A percentile compares a stretch with the other conserved stretches of the same genome.
Conservation (phyloP, 2,329 filamentous ascomycete species). For the Ramichloridium luteum region DNA sequence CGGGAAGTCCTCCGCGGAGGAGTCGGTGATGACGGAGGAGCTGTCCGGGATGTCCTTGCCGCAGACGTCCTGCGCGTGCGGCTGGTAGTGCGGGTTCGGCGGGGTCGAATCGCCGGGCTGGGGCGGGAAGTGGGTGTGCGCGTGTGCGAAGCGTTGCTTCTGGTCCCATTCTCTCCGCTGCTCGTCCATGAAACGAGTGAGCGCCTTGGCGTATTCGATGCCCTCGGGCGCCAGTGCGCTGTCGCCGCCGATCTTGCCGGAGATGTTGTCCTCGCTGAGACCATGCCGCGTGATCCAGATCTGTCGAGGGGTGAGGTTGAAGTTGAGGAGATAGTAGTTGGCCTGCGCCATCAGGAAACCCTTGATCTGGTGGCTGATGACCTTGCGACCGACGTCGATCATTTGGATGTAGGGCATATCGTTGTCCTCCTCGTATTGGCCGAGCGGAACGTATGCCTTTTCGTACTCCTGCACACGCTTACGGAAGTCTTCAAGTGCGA, state of each 20-base stretch:
- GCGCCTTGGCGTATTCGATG: slow-evolving; percentile 61
- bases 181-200: slow-evolving; percentile 72
- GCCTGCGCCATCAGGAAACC: slow-evolving; percentile 89
- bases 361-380: slow-evolving; percentile 78
- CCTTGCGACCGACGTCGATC: slow-evolving; percentile 92
- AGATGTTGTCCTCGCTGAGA: slow-evolving; percentile 75
- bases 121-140: slow-evolving; percentile 74
- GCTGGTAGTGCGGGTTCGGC: slow-evolving; percentile 75
- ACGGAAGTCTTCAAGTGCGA: slow-evolving; percentile 82
- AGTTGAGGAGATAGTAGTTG: slow-evolving; percentile 89
- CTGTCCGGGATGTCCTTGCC: slow-evolving; percentile 1
- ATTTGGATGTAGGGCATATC: slow-evolving; percentile 94
- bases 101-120: slow-evolving; percentile 83
- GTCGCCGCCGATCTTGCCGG: slow-evolving; percentile 83
- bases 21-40: slow-evolving; percentile 9
- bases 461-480: slow-evolving; percentile 86
- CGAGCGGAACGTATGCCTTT: slow-evolving; percentile 82
- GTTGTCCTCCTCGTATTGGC: slow-evolving; percentile 63
- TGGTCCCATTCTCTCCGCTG: slow-evolving; percentile 73
- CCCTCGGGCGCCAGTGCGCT: slow-evolving; percentile 73
- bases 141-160: slow-evolving; percentile 66
- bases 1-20: slow-evolving; percentile 28
- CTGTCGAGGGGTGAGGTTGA: slow-evolving; percentile 87
- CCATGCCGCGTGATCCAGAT: slow-evolving; percentile 98
- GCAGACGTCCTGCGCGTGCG: slow-evolving; percentile 19